Conservation (phyloP, 192 early-diverging fungal species). For the Backusella parvicylindrica region DNA sequence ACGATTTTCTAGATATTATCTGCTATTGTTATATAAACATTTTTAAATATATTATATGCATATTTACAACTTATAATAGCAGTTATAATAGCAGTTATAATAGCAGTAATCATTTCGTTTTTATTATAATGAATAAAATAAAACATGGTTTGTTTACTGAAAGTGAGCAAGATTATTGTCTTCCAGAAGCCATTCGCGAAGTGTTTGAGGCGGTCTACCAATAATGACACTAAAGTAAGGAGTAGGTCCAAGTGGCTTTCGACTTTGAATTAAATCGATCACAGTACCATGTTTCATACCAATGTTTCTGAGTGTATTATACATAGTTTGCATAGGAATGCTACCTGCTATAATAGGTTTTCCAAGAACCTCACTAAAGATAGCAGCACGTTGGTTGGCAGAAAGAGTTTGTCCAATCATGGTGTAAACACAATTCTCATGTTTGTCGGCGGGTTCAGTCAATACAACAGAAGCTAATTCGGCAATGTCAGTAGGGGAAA, state of each 20-base stretch:
- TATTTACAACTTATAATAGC: no score
- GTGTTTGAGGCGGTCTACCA: not conserved
- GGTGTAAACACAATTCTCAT: not conserved
- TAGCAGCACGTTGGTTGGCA: not conserved
- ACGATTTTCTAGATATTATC: no score
- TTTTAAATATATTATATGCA: no score
- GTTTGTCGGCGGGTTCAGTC: not conserved
- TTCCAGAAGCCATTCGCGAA: not conserved
- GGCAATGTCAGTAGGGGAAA: not conserved
- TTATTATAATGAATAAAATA: no score
- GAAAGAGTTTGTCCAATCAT: not conserved
- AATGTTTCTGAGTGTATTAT: not conserved
- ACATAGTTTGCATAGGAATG: not conserved
- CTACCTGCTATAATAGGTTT: not conserved
- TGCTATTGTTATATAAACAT: no score
- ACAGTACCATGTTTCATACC: not conserved
- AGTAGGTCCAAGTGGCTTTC: not conserved
- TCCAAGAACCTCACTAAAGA: not conserved
- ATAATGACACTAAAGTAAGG: not conserved
- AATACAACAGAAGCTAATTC: not conserved
- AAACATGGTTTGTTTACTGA: not conserved
- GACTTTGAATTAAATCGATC: not conserved
- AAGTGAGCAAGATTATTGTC: not conserved
- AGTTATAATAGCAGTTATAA: no score
- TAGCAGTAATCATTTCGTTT: no score